phyloP scores from a whole-genome alignment of 2,329 filamentous ascomycete species.

The Botryotinia calthae region DNA sequence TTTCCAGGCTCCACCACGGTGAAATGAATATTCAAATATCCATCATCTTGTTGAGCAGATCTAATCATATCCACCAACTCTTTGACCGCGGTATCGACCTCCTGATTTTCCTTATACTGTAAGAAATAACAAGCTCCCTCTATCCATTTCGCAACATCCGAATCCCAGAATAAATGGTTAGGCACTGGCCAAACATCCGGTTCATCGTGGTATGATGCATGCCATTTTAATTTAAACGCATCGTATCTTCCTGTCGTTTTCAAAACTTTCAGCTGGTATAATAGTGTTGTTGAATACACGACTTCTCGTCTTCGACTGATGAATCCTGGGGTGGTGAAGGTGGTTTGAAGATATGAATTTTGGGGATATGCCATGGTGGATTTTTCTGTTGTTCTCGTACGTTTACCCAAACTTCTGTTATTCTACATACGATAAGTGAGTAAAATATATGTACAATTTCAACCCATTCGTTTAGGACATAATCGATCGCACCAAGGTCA shows the following conservation, averaged over 20 bases:
- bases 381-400: background rate
- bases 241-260: constrained; percentile 55
- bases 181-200: constrained; percentile 54
- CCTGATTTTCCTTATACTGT: constrained; percentile 42
- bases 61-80: constrained; percentile 59
- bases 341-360: constrained; percentile 41
- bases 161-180: constrained; percentile 60
- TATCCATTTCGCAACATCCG: constrained; percentile 58
- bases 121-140: constrained; percentile 60
- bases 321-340: constrained; percentile 38
- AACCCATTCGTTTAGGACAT: background rate
- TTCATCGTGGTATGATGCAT: constrained; percentile 51
- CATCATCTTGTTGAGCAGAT: constrained; percentile 56
- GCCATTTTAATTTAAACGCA: constrained; percentile 57
- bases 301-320: constrained; percentile 42
- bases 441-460: background rate
- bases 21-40: constrained; percentile 64
- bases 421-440: background rate
- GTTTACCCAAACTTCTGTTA: background rate
- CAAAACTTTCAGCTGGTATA: constrained; percentile 52
- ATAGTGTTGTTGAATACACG: constrained; percentile 46
- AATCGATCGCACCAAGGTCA: background rate
- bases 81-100: constrained; percentile 50
- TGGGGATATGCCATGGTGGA: constrained; percentile 44
- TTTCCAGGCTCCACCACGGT: constrained; percentile 56